phyloP scores from a whole-genome alignment of 1,139 yeast genomes.

The Blastobotrys malaysiensis region DNA sequence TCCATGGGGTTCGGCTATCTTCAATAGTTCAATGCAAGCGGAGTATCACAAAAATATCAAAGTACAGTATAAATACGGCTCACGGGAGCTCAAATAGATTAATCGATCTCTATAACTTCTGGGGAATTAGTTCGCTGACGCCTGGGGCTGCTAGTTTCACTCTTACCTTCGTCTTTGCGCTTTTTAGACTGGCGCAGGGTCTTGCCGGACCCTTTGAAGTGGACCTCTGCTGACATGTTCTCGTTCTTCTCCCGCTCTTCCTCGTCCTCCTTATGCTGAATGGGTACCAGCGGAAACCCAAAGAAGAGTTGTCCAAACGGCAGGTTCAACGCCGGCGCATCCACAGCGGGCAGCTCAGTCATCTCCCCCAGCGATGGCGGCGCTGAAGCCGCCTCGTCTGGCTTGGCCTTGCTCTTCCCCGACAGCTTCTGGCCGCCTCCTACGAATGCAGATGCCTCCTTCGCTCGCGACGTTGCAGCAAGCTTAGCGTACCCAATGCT shows the following conservation, averaged over 20 bases:
- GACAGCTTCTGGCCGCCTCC: slow-evolving; percentile 73
- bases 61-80: not conserved
- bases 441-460: slow-evolving; percentile 36
- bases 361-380: slow-evolving; percentile 36
- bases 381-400: slow-evolving; percentile 6
- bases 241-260: slow-evolving; percentile 35
- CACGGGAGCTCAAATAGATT: slow-evolving; percentile 18
- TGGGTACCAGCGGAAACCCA: slow-evolving; percentile 85
- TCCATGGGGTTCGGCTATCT: no score
- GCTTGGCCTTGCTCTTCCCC: slow-evolving; percentile 45
- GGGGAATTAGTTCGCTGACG: slow-evolving; percentile 37
- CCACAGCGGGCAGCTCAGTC: slow-evolving; percentile 45
- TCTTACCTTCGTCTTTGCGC: slow-evolving; percentile 48
- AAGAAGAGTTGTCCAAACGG: slow-evolving; percentile 88
- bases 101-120: slow-evolving; percentile 76
- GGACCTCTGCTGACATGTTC: slow-evolving; percentile 17
- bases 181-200: slow-evolving; percentile 69
- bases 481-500: slow-evolving; percentile 51
- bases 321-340: slow-evolving; percentile 65
- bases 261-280: slow-evolving; percentile 45
- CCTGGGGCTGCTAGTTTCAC: slow-evolving; percentile 30
- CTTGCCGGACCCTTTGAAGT: slow-evolving; percentile 39
- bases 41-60: no score
- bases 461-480: slow-evolving; percentile 9
- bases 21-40: no score